Base-by-base conservation (phyloP, 495 filamentous ascomycete genomes). In the Aspergillus bridgeri region DNA sequence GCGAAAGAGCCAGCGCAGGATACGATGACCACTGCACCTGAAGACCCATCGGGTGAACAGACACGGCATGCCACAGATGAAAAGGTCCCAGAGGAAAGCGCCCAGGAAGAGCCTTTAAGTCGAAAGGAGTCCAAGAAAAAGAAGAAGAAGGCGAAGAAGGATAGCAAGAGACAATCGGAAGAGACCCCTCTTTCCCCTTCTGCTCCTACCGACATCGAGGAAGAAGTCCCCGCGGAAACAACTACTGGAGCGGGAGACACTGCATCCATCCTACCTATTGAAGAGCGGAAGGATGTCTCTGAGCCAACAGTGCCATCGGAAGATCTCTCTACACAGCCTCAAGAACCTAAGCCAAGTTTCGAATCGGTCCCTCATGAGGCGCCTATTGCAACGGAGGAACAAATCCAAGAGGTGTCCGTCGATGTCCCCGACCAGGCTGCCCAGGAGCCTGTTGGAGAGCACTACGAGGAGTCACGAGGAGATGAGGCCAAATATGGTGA, bases 91-190 rank as follows among this genome's bases (percentile, higher is more conserved):
- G 25, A 59, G 33, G 59, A 62, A 25, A 42, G 60, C 8, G 8
- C 29, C 48, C 5, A 19, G 13, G 20, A 17, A 3, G 56, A 61
- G n/a, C 19, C 29, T 6, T 42, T 62, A 5, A 62, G 47, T 29
- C 61, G 61, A 45, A 67, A 64, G 24, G 59, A 53, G 53, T 71
- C 61, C 48, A 69, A 61, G 64, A 71, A 68, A 68, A 65, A 66
- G 63, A 72, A 57, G 54, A 67, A 67, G 51, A 63, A 66, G 56
- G 58, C 64, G 5, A 64, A 64, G 24, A 62, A 67, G 24, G 57
- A 63, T 38, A 51, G 54, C 5, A 61, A 63, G 24, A 44, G 60
- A 15, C 33, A 47, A 18, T 54, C 45, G 18, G 68, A 68, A 6
- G 54, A 62, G 25, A 6, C 33, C 13, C 5, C 33, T 38, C 13